Base-by-base conservation (phyloP, 331 rosid species). In the Acacia pycnantha region DNA sequence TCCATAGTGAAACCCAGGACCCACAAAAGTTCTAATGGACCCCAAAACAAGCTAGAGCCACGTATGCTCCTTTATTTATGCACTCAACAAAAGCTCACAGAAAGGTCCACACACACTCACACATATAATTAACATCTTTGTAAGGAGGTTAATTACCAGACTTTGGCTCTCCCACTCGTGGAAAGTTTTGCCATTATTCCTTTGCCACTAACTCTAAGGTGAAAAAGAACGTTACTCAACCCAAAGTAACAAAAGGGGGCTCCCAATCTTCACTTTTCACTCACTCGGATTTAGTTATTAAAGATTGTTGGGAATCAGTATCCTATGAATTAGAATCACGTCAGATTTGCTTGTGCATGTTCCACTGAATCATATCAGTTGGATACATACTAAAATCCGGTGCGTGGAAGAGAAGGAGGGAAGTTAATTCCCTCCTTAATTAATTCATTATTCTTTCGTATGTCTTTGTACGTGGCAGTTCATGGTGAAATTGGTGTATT, bases 1-100 rank as follows among this genome's bases (percentile, higher is more conserved):
- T 19, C 24, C 11, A 70, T 37, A 79, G 51, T 61, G 74, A 61
- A 66, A 14, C 22, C n/a, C n/a, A 76, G 78, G 88, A 76, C 92
- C 88, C 90, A 85, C 90, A 81, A 85, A 88, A 87, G 88, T 82
- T 79, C 70, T 4, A 33, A 59, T 77, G 77, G 79, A 18, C 85
- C 86, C 81, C 76, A 82, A 66, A 65, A 79, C 62, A 65, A 74
- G 70, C 79, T 68, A 79, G 83, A 84, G 75, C 84, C 80, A 72
- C 80, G 79, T n/a, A 58, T 74, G n/a, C 56, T n/a, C n/a, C n/a
- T 82, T 87, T 87, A 84, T 67, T 87, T 71, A 77, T 83, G 75
- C 82, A 82, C 76, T 82, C 66, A 48, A 43, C 15, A 85, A 88
- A 88, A 80, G 90, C 85, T 83, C 66, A 54, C 78, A 19, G 77